Conservation (phyloP, 371 early-diverging fungal genomes). For the Mortierella sp. region DNA sequence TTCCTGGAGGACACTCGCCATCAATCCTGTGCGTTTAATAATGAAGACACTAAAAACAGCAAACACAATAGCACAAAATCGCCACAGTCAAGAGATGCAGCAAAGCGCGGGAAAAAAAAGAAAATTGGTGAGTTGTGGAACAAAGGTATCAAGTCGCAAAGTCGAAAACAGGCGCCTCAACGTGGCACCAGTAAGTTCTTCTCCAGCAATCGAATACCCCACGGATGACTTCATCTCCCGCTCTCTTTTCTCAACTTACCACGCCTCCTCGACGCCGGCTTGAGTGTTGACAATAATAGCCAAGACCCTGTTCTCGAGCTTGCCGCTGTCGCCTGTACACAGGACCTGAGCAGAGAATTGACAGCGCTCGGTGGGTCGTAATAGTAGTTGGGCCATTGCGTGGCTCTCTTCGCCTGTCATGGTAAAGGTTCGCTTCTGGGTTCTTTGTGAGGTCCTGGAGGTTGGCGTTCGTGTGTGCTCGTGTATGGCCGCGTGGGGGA, state of each 20-base stretch:
- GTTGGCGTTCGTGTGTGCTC: neutral
- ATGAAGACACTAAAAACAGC: constrained; percentile 56
- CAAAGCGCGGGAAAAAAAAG: neutral
- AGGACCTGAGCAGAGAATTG: constrained; percentile 56
- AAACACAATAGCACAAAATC: neutral
- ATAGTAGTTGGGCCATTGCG: constrained; percentile 57
- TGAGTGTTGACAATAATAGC: constrained; percentile 60
- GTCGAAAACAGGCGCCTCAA: neutral
- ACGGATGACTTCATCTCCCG: neutral
- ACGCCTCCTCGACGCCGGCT: constrained; percentile 58
- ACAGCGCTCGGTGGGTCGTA: constrained; percentile 59
- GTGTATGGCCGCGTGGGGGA: neutral
- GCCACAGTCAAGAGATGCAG: neutral
- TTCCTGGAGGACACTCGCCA: constrained; percentile 47
- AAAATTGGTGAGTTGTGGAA: neutral
- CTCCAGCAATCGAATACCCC: neutral
- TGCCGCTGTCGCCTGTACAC: constrained; percentile 47
- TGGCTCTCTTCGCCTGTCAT: constrained; percentile 50
- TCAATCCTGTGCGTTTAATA: constrained; percentile 49
- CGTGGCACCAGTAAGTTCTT: neutral
- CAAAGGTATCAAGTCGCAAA: neutral
- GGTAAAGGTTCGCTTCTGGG: neutral
- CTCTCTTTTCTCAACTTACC: constrained; percentile 41
- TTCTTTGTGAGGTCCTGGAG: constrained; percentile 1
- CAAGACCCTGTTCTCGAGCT: constrained; percentile 50